phyloP scores from a whole-genome alignment of 192 early-diverging fungal genomes.

The Entrophospora sp. region DNA sequence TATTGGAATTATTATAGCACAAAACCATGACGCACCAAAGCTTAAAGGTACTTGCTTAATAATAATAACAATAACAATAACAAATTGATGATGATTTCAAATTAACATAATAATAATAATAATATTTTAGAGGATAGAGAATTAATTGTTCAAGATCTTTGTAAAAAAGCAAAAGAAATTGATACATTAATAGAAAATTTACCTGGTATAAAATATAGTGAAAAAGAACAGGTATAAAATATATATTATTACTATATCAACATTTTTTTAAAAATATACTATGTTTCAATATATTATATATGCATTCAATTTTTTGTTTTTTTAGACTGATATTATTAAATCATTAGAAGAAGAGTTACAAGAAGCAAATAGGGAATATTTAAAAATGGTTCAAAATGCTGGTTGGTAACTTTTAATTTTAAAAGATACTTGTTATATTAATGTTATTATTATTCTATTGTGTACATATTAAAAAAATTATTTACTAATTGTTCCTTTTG shows the following conservation, averaged over 20 bases:
- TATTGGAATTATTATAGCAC: slow-evolving; percentile 18
- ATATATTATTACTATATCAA: background rate
- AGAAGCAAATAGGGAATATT: slow-evolving; percentile 28
- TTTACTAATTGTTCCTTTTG: too few species aligned
- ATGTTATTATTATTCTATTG: background rate
- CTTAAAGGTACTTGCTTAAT: slow-evolving; percentile 20
- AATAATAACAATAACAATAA: background rate
- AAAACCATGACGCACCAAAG: slow-evolving; percentile 26
- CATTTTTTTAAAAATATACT: background rate
- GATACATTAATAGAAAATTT: slow-evolving; percentile 32
- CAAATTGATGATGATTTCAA: background rate
- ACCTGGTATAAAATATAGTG: slow-evolving; percentile 29
- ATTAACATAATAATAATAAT: background rate
- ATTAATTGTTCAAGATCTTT: slow-evolving; percentile 30
- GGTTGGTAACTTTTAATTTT: slow-evolving; percentile 7
- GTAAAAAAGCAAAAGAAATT: slow-evolving; percentile 32
- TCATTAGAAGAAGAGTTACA: slow-evolving; percentile 29
- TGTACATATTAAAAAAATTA: slow-evolving; percentile 1
- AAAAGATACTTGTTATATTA: background rate
- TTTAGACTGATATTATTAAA: slow-evolving; percentile 22
- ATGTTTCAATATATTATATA: background rate
- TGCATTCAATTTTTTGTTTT: background rate
- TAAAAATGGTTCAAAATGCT: slow-evolving; percentile 23
- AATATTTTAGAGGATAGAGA: slow-evolving; percentile 20
- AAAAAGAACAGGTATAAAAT: slow-evolving; percentile 28